phyloP scores from a whole-genome alignment of 1,284 basidiomycete genomes.

The Boletus hoseneyae region DNA sequence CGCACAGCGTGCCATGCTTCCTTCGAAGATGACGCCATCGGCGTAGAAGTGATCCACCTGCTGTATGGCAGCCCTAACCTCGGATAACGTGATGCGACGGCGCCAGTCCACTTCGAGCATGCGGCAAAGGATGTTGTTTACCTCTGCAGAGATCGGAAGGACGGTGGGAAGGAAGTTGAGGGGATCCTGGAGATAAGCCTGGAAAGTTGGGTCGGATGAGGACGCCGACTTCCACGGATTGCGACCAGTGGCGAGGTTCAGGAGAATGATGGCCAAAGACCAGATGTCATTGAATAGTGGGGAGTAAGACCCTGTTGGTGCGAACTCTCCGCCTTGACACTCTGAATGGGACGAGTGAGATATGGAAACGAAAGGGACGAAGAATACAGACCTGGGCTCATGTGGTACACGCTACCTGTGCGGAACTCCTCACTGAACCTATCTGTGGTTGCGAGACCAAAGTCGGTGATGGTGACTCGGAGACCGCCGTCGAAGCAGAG shows the following conservation, averaged over 20 bases:
- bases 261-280: constrained; percentile 94
- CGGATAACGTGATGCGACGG: constrained; percentile 62
- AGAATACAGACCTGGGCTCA: constrained; percentile 78
- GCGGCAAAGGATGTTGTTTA: constrained; percentile 63
- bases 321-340: constrained; percentile 86
- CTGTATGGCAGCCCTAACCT: constrained; percentile 70
- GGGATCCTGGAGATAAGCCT: constrained; percentile 67
- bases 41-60: constrained; percentile 69
- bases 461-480: constrained; percentile 90
- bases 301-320: constrained; percentile 70
- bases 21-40: constrained; percentile 71
- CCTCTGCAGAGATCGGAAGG: constrained; percentile 69
- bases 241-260: constrained; percentile 93
- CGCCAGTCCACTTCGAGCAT: constrained; percentile 76
- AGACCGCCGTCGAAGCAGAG: constrained; percentile 82
- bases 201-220: constrained; percentile 70
- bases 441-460: constrained; percentile 94
- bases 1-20: constrained; percentile 77
- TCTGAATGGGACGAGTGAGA: constrained; percentile 45
- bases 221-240: constrained; percentile 99
- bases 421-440: constrained; percentile 88
- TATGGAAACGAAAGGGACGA: constrained; percentile 2
- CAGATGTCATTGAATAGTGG: constrained; percentile 94
- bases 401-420: constrained; percentile 95
- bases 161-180: constrained; percentile 65